phyloP scores from a whole-genome alignment of 495 filamentous ascomycete species.

The Filosporella fistucella region DNA sequence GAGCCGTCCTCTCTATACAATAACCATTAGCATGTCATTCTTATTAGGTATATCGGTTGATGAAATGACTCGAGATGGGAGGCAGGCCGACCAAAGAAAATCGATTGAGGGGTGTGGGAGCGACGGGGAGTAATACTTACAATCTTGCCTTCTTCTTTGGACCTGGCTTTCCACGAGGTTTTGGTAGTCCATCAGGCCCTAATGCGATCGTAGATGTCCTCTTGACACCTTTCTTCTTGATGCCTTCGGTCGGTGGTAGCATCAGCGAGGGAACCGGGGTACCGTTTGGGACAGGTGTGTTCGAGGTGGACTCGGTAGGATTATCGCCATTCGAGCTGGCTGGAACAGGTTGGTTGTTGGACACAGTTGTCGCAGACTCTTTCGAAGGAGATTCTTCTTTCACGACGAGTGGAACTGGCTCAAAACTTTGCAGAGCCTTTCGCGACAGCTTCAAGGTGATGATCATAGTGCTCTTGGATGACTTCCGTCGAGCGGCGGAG shows the following conservation, averaged over 20 bases:
- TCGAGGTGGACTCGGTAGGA: conserved; percentile 40
- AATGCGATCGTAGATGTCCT: conserved; percentile 41
- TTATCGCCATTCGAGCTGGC: conserved; percentile 42
- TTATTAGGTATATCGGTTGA: too few species aligned
- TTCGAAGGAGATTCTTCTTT: conserved; percentile 38
- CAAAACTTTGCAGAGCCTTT: conserved; percentile 42
- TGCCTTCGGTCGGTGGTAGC: conserved; percentile 45
- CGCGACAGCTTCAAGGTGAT: conserved; percentile 51
- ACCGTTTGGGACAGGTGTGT: conserved; percentile 50
- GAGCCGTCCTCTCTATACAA: conserved; percentile 27
- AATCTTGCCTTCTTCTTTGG: conserved; percentile 92
- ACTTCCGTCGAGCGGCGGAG: conserved; percentile 18
- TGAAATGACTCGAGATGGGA: too few species aligned
- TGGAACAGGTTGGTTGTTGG: conserved; percentile 17
- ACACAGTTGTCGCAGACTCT: conserved; percentile 16
- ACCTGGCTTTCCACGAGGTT: conserved; percentile 78
- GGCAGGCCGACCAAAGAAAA: conserved; percentile 8
- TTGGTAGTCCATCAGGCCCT: conserved; percentile 47
- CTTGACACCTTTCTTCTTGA: conserved; percentile 62
- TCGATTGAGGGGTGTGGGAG: neutral
- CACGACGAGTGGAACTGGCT: conserved; percentile 26
- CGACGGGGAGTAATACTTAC: conserved; percentile 52
- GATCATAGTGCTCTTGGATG: conserved; percentile 32
- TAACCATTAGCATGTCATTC: conserved; percentile 9
- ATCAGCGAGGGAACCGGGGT: conserved; percentile 50